Conservation (phyloP, 1,284 basidiomycete species). For the Rugiboletus extremiorientalis region DNA sequence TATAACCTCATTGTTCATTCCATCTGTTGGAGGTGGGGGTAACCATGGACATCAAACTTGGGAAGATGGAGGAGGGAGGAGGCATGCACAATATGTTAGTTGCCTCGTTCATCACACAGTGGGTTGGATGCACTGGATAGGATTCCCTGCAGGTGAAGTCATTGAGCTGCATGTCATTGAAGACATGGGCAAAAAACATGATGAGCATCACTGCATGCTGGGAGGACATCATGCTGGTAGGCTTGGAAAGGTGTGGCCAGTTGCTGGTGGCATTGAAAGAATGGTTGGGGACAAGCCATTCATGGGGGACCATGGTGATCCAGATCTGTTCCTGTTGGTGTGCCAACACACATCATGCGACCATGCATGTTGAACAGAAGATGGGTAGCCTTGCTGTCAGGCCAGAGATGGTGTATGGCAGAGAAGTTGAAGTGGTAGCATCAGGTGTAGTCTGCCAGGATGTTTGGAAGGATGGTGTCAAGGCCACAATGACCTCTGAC, state of each 20-base stretch:
- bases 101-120: too few species aligned
- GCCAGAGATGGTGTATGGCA: neutral
- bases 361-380: neutral
- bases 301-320: neutral
- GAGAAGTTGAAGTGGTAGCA: neutral
- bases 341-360: neutral
- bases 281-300: neutral
- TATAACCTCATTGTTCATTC: too few species aligned
- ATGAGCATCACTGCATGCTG: neutral
- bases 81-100: too few species aligned
- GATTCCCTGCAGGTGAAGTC: too few species aligned
- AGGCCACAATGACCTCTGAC: neutral
- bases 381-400: neutral
- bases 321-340: neutral
- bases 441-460: neutral
- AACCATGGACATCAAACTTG: too few species aligned
- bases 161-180: too few species aligned
- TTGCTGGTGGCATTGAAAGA: neutral
- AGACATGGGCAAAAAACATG: neutral
- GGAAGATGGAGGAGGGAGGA: too few species aligned
- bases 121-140: too few species aligned
- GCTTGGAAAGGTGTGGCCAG: neutral
- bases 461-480: neutral
- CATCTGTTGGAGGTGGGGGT: too few species aligned
- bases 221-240: neutral